A percentile compares a stretch with the other conserved stretches of the same genome.
Conservation (phyloP, 108 stramenopile species). For the Skeletonema grethae region DNA sequence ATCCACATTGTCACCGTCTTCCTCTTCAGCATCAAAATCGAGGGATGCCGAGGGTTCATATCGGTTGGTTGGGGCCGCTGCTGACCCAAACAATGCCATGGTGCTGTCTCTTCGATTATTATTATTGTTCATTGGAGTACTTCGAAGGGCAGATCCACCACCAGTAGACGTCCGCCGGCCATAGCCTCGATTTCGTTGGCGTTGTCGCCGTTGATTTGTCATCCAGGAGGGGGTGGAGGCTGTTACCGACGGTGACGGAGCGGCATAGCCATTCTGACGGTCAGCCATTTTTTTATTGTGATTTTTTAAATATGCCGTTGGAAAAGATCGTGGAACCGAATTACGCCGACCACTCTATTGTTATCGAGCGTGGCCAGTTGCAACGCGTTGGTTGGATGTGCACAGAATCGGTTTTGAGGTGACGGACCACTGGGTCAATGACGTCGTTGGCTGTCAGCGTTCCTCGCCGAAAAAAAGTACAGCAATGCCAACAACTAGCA, state of each 20-base stretch:
- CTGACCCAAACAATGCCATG: conserved; percentile 10
- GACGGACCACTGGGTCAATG: neutral
- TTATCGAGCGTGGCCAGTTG: neutral
- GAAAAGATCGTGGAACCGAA: neutral
- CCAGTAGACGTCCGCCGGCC: conserved; percentile 19
- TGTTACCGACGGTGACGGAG: neutral
- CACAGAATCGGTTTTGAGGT: neutral
- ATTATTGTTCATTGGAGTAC: conserved; percentile 7
- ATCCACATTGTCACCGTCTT: neutral
- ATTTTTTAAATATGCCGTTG: neutral
- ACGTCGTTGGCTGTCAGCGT: neutral
- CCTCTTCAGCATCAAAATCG: conserved; percentile 17
- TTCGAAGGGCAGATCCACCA: neutral
- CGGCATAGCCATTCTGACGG: neutral
- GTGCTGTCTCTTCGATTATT: neutral
- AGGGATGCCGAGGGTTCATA: conserved; percentile 12
- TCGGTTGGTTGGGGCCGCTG: neutral
- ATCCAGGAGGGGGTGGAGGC: conserved; percentile 32
- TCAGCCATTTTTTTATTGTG: neutral
- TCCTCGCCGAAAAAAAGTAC: neutral
- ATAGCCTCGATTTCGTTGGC: conserved; percentile 19
- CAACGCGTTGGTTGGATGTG: neutral
- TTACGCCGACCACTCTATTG: neutral
- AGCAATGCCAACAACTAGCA: neutral
- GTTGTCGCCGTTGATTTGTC: conserved; percentile 24